Base-by-base conservation (phyloP, 805 yeast species). In the Wickerhamomyces alni region DNA sequence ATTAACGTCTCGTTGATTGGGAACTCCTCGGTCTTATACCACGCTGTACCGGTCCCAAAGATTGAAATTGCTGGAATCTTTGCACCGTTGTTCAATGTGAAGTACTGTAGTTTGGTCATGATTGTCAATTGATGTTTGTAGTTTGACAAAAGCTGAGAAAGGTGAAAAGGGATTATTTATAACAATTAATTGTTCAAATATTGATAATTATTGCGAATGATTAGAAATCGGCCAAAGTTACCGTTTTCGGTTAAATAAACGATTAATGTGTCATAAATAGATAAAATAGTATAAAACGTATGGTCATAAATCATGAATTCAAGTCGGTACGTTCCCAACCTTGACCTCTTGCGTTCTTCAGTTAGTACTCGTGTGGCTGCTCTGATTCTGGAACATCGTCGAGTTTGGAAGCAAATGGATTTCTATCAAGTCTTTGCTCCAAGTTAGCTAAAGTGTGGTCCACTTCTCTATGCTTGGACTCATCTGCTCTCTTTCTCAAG, bases 401-500 rank as follows among this genome's bases (percentile, higher is more conserved):
- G 17, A 69, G 59, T 25, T 66, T 59, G 35, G 75, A 53, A 29
- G 74, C 87, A 58, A 76, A 82, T 12, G 89, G 89, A 53, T 82
- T 82, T 51, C 87, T 69, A 55, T 82, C 87, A 1, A 35, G 37
- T 32, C 55, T 54, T 45, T 67, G 76, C 39, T 67, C 57, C 49
- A 82, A 67, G 51, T 81, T 81, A 12, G 85, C 88, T 52, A 81
- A 70, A 0, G 88, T 82, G 52, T 82, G 89, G 61, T 82, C 82
- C 22, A 82, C 88, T 53, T 82, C 89, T 58, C 89, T 70, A 55
- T 82, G 88, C 56, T 82, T 82, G 30, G 87, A 81, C 58, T 82
- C 89, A 52, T 82, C 89, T 2, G 89, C 89, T 46, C 88, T 70
- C 18, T 82, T 66, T 48, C 77, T 70, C 42, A 70, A 67, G 35